A percentile compares a stretch with the other conserved stretches of the same genome.
Conservation (phyloP, 2,329 filamentous ascomycete genomes). For the Aureobasidium sp. region DNA sequence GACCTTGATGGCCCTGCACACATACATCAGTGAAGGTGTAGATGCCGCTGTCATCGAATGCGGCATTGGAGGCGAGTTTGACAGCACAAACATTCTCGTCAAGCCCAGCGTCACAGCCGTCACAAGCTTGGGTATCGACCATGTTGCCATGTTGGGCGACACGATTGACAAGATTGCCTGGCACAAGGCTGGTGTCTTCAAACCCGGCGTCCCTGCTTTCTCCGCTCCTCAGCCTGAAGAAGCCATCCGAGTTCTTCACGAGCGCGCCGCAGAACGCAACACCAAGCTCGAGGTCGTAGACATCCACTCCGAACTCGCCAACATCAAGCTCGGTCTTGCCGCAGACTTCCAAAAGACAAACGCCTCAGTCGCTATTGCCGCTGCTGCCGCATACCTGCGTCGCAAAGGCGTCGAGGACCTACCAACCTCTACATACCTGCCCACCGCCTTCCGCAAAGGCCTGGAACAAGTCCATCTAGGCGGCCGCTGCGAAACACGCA, state of each 20-base stretch:
- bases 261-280: conserved; percentile 44
- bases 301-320: conserved; percentile 38
- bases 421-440: conserved; percentile 40
- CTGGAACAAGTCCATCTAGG: conserved; percentile 59
- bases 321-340: conserved; percentile 48
- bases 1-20: conserved; percentile 79
- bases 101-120: conserved; percentile 64
- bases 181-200: conserved; percentile 89
- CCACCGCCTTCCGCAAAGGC: conserved; percentile 53
- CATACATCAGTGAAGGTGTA: conserved; percentile 68
- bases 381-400: conserved; percentile 51
- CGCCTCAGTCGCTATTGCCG: conserved; percentile 50
- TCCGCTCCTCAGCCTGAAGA: conserved; percentile 49
- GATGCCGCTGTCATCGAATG: conserved; percentile 79
- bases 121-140: conserved; percentile 76
- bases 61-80: conserved; percentile 88
- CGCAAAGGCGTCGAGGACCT: conserved; percentile 33
- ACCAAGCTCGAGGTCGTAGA: conserved; percentile 40
- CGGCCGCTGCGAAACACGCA: conserved; percentile 67
- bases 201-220: conserved; percentile 54
- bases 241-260: conserved; percentile 47
- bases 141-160: conserved; percentile 68
- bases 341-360: conserved; percentile 57
- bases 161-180: conserved; percentile 78
- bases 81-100: conserved; percentile 78